phyloP scores from a whole-genome alignment of 352 stramenopile species.

The Phytopythium cucurbitacearum region DNA sequence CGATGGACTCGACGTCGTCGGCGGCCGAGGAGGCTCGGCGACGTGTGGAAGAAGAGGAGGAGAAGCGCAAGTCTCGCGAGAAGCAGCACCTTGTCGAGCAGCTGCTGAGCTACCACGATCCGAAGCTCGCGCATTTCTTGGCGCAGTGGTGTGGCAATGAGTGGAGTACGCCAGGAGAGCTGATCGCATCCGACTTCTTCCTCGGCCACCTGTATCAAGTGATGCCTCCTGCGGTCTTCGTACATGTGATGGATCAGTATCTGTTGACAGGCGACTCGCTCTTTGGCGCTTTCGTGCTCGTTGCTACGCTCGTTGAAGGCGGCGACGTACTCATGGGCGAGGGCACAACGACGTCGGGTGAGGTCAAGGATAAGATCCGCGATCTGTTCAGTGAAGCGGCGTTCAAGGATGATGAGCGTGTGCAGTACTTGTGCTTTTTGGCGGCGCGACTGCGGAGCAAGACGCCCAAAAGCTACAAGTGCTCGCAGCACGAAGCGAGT shows the following conservation, averaged over 20 bases:
- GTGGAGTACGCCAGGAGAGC: slow-evolving; percentile 53
- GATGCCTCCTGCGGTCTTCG: slow-evolving; percentile 49
- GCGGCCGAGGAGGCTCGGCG: slow-evolving; percentile 20
- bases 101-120: slow-evolving; percentile 72
- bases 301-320: slow-evolving; percentile 45
- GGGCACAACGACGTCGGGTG: slow-evolving; percentile 19
- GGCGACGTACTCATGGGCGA: slow-evolving; percentile 29
- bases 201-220: slow-evolving; percentile 62
- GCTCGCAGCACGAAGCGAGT: slow-evolving; percentile 35
- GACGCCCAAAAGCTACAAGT: slow-evolving; percentile 66
- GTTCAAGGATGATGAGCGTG: slow-evolving; percentile 31
- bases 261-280: slow-evolving; percentile 63
- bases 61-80: slow-evolving; percentile 27
- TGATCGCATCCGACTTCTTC: slow-evolving; percentile 58
- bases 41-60: slow-evolving; percentile 27
- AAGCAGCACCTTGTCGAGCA: slow-evolving; percentile 69
- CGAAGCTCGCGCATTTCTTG: slow-evolving; percentile 56
- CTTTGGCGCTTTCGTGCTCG: slow-evolving; percentile 69
- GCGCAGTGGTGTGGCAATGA: slow-evolving; percentile 69
- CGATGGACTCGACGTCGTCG: slow-evolving; percentile 33
- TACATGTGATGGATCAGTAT: slow-evolving; percentile 79
- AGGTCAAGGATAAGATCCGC: slow-evolving; percentile 40
- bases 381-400: slow-evolving; percentile 24
- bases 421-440: slow-evolving; percentile 58
- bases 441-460: slow-evolving; percentile 53